Base-by-base conservation (phyloP, 305 asterid species). In the Fraxinus albicans region DNA sequence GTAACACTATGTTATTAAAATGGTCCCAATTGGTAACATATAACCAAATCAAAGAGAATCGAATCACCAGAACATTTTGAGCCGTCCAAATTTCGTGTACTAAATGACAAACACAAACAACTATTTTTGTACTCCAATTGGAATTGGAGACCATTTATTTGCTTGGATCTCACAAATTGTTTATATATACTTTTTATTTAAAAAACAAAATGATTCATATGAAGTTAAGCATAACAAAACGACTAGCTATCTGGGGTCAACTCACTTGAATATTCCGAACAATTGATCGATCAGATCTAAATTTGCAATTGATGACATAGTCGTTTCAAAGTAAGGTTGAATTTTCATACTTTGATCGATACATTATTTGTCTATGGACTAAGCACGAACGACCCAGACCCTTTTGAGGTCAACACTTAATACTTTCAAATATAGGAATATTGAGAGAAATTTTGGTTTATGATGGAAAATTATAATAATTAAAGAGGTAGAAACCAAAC, bases 71-170 rank as follows among this genome's bases (percentile, higher is more conserved):
- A 67, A 77, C 53, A 67, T 34, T 23, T 77, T 65, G 75, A 60
- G 67, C 83, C 83, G 80, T 78, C 85, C 75, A n/a, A 5, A 13
- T 40, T 33, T 77, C 80, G 29, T 73, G 73, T 27, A 35, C 31
- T 40, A 81, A 69, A 81, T 40, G 77, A 63, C 73, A 65, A 74
- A 31, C 60, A 31, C 12, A 60, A 29, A 25, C 17, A 8, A 35
- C 35, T 6, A 82, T 31, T 6, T 25, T 17, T 19, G 40, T 8
- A 12, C 47, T 27, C 35, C 74, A 67, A 67, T 29, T n/a, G 23
- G 17, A 63, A 63, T 63, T 63, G 72, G 65, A 34, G 77, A 82
- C 82, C 81, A 85, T 85, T 85, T 79, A 42, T 82, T 76, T 82
- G 84, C 81, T 78, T 81, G 73, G 42, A 70, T 31, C 76, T 70